phyloP scores from a whole-genome alignment of 2,329 filamentous ascomycete genomes.

The Penicillium italicum region DNA sequence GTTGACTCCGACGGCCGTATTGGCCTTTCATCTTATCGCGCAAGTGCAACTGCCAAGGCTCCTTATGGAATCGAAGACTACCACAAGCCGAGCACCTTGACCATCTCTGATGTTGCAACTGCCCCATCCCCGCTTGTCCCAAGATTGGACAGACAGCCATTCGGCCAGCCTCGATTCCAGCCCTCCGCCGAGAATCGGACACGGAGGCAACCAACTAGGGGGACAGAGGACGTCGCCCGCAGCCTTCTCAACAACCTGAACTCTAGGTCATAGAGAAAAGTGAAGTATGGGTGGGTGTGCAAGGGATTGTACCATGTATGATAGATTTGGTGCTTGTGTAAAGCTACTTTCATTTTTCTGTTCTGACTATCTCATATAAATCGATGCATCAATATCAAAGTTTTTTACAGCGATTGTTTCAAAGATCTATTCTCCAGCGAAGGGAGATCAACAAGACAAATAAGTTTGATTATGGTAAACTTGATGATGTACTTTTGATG shows the following conservation, averaged over 20 bases:
- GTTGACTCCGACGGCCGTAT: conserved; percentile 47
- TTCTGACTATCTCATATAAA: conserved; percentile 27
- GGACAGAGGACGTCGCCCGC: conserved; percentile 31
- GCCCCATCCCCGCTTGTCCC: conserved; percentile 28
- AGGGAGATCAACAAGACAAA: background rate
- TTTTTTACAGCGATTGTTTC: background rate
- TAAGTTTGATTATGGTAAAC: background rate
- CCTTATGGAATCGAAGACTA: conserved; percentile 38
- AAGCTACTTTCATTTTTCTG: conserved; percentile 26
- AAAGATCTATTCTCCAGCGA: background rate
- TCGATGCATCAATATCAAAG: conserved; percentile 16
- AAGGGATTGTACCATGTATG: conserved; percentile 31
- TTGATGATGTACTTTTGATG: background rate
- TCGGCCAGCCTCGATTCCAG: conserved; percentile 19
- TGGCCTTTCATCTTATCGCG: conserved; percentile 35
- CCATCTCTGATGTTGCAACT: conserved; percentile 27
- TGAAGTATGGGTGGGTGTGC: conserved; percentile 6
- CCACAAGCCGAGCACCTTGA: conserved; percentile 27
- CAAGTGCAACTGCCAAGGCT: conserved; percentile 32
- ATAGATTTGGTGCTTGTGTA: conserved; percentile 31
- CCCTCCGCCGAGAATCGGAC: background rate
- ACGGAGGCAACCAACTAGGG: conserved; percentile 12
- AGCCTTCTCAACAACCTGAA: conserved; percentile 32
- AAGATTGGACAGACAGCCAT: conserved; percentile 27
- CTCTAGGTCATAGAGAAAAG: conserved; percentile 12